Percentiles rank a stretch among this genome's conserved stretches.
Conservation (phyloP, 1,284 basidiomycete species). For the Somion occarium region DNA sequence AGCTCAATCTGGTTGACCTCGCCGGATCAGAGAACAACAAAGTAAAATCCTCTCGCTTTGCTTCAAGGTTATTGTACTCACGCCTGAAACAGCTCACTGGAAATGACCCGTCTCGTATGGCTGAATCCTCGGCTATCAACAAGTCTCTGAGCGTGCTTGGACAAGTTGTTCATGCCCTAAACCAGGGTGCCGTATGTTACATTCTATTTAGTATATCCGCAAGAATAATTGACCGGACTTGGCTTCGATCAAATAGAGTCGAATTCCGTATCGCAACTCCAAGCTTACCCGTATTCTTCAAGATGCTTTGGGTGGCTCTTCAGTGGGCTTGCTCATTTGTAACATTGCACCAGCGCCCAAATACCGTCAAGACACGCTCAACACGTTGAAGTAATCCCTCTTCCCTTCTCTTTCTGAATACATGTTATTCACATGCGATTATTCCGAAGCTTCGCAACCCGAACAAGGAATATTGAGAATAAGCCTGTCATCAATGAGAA, state of each 20-base stretch:
- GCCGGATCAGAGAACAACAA: constrained; percentile 89
- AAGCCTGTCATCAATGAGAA: constrained; percentile 70
- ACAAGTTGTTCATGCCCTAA: constrained; percentile 80
- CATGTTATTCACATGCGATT: no score
- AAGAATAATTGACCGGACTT: background rate
- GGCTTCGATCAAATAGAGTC: constrained; percentile 37
- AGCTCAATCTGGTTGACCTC: constrained; percentile 81
- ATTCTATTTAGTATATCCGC: background rate
- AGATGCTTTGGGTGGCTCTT: constrained; percentile 78
- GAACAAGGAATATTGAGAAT: constrained; percentile 79
- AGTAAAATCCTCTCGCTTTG: no score
- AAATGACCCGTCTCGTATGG: constrained; percentile 76
- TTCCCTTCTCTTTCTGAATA: no score
- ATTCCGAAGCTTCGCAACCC: constrained; percentile 69
- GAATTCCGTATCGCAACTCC: constrained; percentile 81
- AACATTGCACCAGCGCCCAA: constrained; percentile 77
- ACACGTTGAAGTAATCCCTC: constrained; percentile 81
- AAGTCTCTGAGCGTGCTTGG: constrained; percentile 78
- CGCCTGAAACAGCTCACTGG: constrained; percentile 63
- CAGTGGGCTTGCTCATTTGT: constrained; percentile 75
- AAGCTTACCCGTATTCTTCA: constrained; percentile 80
- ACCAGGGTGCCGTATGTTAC: constrained; percentile 59
- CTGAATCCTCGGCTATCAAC: constrained; percentile 81
- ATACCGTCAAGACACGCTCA: constrained; percentile 78
- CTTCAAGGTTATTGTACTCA: constrained; percentile 1